phyloP scores from a whole-genome alignment of 2,329 filamentous ascomycete genomes.

The Ceratocystiopsis sp. region DNA sequence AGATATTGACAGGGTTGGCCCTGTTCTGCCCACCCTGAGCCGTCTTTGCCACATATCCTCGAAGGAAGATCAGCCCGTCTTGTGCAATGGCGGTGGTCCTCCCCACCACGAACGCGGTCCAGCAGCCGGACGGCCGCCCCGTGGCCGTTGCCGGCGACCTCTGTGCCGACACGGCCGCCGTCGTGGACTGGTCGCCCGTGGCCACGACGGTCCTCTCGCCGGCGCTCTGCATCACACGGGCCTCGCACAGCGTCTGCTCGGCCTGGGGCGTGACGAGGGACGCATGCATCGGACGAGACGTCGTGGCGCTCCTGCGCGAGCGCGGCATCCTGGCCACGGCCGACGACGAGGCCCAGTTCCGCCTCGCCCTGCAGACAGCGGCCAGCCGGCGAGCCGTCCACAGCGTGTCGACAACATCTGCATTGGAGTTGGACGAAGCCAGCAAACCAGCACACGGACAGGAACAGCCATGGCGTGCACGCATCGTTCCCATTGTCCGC shows the following conservation, averaged over 20 bases:
- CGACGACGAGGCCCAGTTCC: constrained; percentile 14
- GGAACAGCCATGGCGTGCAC: constrained; percentile 1
- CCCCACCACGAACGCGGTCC: too few species aligned
- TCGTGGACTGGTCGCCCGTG: constrained; percentile 17
- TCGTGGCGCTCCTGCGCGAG: constrained; percentile 14
- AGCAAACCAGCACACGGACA: too few species aligned
- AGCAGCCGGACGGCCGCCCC: constrained; percentile 45
- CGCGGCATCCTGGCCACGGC: constrained; percentile 12
- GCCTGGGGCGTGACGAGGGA: constrained; percentile 13
- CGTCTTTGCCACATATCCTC: too few species aligned
- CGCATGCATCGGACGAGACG: constrained; percentile 14
- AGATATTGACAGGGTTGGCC: too few species aligned
- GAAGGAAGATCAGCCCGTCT: too few species aligned
- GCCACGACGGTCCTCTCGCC: constrained; percentile 17
- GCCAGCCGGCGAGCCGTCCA: constrained; percentile 13
- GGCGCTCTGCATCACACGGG: constrained; percentile 14
- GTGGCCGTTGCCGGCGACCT: not conserved
- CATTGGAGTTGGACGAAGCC: too few species aligned
- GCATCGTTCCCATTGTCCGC: constrained; percentile 17
- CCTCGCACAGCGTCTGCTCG: constrained; percentile 14
- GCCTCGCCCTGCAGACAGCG: constrained; percentile 15
- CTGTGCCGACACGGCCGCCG: constrained; percentile 2
- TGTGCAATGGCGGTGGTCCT: too few species aligned
- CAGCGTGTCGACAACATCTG: constrained; percentile 2
- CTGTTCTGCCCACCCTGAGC: too few species aligned